Conservation (phyloP, 1,139 yeast genomes). For the Pichia inconspicua region DNA sequence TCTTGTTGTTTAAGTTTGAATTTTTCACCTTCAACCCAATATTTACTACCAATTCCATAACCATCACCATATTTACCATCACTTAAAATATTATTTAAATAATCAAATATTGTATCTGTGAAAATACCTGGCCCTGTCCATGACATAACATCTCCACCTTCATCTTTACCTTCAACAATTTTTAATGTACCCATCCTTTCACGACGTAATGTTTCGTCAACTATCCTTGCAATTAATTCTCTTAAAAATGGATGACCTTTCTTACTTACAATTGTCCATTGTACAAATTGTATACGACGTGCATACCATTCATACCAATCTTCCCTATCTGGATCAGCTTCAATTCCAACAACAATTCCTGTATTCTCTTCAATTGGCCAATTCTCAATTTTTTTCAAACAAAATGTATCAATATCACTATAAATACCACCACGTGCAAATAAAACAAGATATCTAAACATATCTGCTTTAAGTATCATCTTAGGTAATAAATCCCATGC, state of each 20-base stretch:
- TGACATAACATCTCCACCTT: slow-evolving; percentile 56
- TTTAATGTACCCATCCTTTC: slow-evolving; percentile 20
- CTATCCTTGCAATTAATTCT: slow-evolving; percentile 58
- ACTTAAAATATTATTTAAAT: slow-evolving; percentile 38
- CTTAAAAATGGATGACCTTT: slow-evolving; percentile 69
- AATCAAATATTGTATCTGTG: slow-evolving; percentile 64
- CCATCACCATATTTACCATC: slow-evolving; percentile 26
- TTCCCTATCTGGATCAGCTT: slow-evolving; percentile 66
- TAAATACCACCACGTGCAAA: slow-evolving; percentile 72
- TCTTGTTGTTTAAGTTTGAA: slow-evolving; percentile 19
- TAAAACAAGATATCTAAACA: slow-evolving; percentile 63
- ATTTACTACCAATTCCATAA: slow-evolving; percentile 25
- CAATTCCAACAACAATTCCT: slow-evolving; percentile 67
- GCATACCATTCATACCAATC: slow-evolving; percentile 74
- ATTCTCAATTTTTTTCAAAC: slow-evolving; percentile 41
- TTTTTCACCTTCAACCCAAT: slow-evolving; percentile 20
- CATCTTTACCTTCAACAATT: slow-evolving; percentile 38
- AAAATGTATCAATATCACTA: slow-evolving; percentile 63
- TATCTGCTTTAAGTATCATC: slow-evolving; percentile 63
- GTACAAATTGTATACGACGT: slow-evolving; percentile 69
- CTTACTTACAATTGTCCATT: slow-evolving; percentile 67
- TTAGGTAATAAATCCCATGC: slow-evolving; percentile 61
- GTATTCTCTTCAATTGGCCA: slow-evolving; percentile 32
- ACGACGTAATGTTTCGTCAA: slow-evolving; percentile 50
- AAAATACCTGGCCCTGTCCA: slow-evolving; percentile 85